Evolutionary conservation across 164 flowering plant genomes (phyloP).

Genomic region (Cinnamomum micranthum): DNA sequence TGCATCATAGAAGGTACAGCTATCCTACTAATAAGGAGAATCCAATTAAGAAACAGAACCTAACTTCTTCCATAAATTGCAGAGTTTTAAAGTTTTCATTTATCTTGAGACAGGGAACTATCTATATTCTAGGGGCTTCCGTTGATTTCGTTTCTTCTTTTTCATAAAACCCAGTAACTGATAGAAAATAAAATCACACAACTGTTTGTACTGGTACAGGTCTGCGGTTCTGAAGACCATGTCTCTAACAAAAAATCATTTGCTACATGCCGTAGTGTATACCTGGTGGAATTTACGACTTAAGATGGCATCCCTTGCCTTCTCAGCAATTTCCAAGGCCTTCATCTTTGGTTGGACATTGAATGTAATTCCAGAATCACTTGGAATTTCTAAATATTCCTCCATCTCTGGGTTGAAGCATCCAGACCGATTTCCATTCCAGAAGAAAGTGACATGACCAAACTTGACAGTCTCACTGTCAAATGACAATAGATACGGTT

Average conservation of each 20-base stretch:
- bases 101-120: too few species aligned
- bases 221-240: too few species aligned
- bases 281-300: constrained; percentile 91
- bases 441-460: constrained; percentile 98
- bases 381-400: constrained; percentile 96
- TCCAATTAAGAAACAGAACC: too few species aligned
- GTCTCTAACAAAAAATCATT: too few species aligned
- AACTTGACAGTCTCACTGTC: constrained; percentile 95
- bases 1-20: too few species aligned
- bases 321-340: constrained; percentile 90
- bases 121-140: too few species aligned
- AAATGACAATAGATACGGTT: neutral
- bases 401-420: constrained; percentile 73
- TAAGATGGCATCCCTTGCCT: constrained; percentile 89
- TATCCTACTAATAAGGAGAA: too few species aligned
- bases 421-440: constrained; percentile 99
- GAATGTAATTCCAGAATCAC: constrained; percentile 89
- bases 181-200: neutral
- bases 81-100: too few species aligned
- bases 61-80: too few species aligned
- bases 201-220: neutral
- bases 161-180: too few species aligned
- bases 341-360: constrained; percentile 94
- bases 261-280: neutral
- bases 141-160: too few species aligned